Evolutionary conservation across 2,329 filamentous ascomycete species (phyloP), one percentile per base, ranked within the genome.

Genomic region (Ceratocystis albifundus): DNA sequence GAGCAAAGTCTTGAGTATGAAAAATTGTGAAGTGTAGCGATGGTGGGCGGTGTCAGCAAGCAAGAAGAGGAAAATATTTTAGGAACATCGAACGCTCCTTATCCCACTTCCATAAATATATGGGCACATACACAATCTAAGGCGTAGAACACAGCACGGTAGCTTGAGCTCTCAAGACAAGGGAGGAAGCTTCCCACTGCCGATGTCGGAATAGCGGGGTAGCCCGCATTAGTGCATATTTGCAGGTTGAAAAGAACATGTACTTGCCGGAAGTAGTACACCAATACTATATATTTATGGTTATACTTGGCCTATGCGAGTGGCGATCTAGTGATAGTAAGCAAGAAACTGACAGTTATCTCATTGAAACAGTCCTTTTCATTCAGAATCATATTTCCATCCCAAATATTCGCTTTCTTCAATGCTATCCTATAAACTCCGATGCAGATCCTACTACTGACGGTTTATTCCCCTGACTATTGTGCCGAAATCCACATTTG

Each of bases 171-270:
- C 25, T 53, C 36, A 41, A 41, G 10, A 53, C 48, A 25, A 7
- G 46, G 25, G 8, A 22, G 20, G 22, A 25, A 55, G 55, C 28
- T 20, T 30, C n/a, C 28, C 28, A 32, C 7, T 53, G 28, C 62
- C 62, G 62, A 64, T 36, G 36, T 64, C 62, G 62, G 62, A 25
- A 64, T 64, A 64, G 62, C 46, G 62, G 48, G 62, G 62, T 53
- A 53, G 28, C 28, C 20, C 17, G 5, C 15, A 36, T 59, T 32
- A 10, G 30, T 36, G 55, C 53, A 57, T 57, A 57, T 32, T 32
- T 7, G 1, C 22, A 20, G 46, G 17, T 22, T 22, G 17, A n/a
- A n/a, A 50, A 20, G 46, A 6, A 53, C 3, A n/a, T 30, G 15
- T 4, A 20, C 3, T 30, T 8, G 17, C 17, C 28, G 12, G 36